Evolutionary conservation across 2,329 filamentous ascomycete genomes (phyloP).

Genomic region (Lecanicillium sp.): DNA sequence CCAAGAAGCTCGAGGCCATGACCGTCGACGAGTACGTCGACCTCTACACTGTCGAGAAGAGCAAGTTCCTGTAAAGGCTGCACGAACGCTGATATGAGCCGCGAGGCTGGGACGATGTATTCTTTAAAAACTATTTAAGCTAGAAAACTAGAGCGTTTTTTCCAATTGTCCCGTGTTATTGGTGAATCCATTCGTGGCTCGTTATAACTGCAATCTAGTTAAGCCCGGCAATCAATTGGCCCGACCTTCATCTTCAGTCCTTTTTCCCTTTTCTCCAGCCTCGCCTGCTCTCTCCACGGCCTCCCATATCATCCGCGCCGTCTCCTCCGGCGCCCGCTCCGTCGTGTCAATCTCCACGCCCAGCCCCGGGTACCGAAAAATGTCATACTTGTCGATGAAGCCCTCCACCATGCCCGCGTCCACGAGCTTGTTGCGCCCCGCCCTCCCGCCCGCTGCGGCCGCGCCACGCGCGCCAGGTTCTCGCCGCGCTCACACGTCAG

Average conservation of each 20-base stretch:
- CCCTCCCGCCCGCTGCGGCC: constrained; percentile 12
- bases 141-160: constrained; percentile 10
- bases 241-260: background rate
- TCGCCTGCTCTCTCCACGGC: constrained; percentile 1
- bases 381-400: constrained; percentile 18
- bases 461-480: constrained; percentile 19
- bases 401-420: constrained; percentile 18
- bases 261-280: background rate
- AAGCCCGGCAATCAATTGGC: background rate
- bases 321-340: constrained; percentile 19
- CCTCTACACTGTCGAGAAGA: constrained; percentile 61
- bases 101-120: background rate
- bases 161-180: background rate
- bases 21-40: constrained; percentile 92
- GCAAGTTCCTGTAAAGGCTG: constrained; percentile 45
- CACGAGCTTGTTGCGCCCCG: constrained; percentile 19
- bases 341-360: constrained; percentile 22
- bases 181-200: background rate
- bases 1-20: constrained; percentile 68
- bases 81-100: background rate
- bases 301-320: constrained; percentile 17
- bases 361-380: constrained; percentile 20
- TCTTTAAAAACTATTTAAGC: constrained; percentile 2
- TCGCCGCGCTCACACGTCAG: constrained; percentile 23
- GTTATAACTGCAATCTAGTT: background rate